Base-by-base conservation (phyloP, 2,329 filamentous ascomycete species). In the Trichoderma simmonsii region DNA sequence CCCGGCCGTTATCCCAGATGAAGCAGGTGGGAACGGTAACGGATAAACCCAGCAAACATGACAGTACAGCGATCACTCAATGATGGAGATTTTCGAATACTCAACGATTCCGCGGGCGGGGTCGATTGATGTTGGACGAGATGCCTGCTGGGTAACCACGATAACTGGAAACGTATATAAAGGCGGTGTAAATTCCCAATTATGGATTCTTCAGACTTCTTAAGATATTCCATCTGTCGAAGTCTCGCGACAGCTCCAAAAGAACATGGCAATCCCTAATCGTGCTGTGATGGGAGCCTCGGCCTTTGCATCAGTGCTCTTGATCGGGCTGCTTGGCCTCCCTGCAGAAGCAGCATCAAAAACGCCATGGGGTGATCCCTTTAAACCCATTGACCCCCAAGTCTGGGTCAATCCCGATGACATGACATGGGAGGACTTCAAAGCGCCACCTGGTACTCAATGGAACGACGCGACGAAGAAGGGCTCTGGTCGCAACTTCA, bases 351-450 rank as follows among this genome's bases (percentile, higher is more conserved):
- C 54, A 43, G 39, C 63, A 5, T 24, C 32, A 21, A 32, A 51
- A 21, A 63, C 26, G 18, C 39, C 39, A 34, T 59, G 51, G 34
- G 39, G 48, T 8, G 81, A 85, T 59, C 85, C 86, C 0, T 88
- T 88, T 74, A 78, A 81, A 18, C 79, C 85, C 3, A 80, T 88
- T 43, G 86, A 88, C 74, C 81, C 82, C 51, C 86, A 88, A 76
- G 81, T 85, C 39, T 86, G 85, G 83, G 84, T 85, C 8, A 86
- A 87, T 72, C 85, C 85, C 0, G 85, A 87, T 73, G 83, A 86
- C 76, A 87, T 87, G 85, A 86, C 84, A 11, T 86, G 84, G 85
- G 81, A 76, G 6, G 85, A 88, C 73, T 88, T 82, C 74, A 80
- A 80, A 12, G 77, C 78, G 18, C 84, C 84, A 1, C 86, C 86